Conservation (phyloP, 768 basidiomycete species). For the Terana coerulea region DNA sequence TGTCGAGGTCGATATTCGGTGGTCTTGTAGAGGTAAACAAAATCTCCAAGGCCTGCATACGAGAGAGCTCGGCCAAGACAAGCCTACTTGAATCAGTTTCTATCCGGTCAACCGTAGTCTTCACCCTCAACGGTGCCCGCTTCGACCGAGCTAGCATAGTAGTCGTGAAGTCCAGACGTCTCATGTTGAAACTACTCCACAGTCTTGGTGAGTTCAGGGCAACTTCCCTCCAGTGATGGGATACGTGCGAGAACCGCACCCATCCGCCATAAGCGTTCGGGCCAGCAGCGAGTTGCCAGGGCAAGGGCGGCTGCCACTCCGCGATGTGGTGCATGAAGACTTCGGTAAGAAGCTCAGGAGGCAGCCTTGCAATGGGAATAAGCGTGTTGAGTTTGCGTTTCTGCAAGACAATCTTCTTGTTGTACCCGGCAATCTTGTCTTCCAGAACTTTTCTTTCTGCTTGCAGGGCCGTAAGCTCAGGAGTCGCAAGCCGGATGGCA, state of each 20-base stretch:
- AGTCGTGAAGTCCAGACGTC: neutral
- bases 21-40: neutral
- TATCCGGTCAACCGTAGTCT: neutral
- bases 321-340: conserved; percentile 4
- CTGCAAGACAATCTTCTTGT: neutral
- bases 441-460: neutral
- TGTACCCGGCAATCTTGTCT: neutral
- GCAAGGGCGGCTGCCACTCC: neutral
- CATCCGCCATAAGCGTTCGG: neutral
- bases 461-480: neutral
- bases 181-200: conserved; percentile 4
- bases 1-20: neutral
- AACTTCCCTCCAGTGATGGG: conserved; percentile 9
- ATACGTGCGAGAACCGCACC: conserved; percentile 5
- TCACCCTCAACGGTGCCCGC: neutral
- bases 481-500: neutral
- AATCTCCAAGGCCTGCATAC: neutral
- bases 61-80: neutral
- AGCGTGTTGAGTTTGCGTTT: conserved; percentile 5
- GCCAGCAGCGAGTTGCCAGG: neutral
- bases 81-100: neutral
- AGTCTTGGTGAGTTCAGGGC: conserved; percentile 2
- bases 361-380: neutral
- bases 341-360: conserved; percentile 9
- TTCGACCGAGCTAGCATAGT: conserved; percentile 9